Conservation (phyloP, 2,329 filamentous ascomycete species). For the Pyricularia sp. region DNA sequence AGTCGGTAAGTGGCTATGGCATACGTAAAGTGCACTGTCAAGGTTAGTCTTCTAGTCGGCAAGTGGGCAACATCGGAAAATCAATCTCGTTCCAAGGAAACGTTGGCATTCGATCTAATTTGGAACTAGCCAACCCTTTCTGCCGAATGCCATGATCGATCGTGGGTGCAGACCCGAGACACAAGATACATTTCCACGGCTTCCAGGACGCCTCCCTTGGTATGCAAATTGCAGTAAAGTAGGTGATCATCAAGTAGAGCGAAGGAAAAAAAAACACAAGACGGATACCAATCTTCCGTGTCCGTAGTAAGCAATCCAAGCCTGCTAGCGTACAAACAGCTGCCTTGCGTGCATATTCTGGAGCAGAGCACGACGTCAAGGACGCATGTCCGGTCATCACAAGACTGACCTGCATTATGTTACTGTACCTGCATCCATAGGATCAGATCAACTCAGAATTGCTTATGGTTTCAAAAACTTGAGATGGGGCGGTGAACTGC, state of each 20-base stretch:
- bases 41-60: no score
- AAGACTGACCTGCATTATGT: background rate
- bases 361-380: background rate
- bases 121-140: background rate
- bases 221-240: background rate
- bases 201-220: background rate
- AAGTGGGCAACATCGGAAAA: background rate
- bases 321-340: background rate
- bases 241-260: no score
- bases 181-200: background rate
- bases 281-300: background rate
- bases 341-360: background rate
- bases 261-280: background rate
- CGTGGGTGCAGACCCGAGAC: background rate
- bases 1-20: background rate
- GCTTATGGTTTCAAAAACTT: background rate
- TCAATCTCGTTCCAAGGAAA: background rate
- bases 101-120: background rate
- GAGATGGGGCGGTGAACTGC: no score
- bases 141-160: background rate
- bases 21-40: background rate
- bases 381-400: background rate
- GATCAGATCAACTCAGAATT: background rate
- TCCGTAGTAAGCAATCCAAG: background rate
- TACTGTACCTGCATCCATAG: background rate